Base-by-base conservation (phyloP, 2,329 filamentous ascomycete species). In the Colletotrichum ledebouriae region DNA sequence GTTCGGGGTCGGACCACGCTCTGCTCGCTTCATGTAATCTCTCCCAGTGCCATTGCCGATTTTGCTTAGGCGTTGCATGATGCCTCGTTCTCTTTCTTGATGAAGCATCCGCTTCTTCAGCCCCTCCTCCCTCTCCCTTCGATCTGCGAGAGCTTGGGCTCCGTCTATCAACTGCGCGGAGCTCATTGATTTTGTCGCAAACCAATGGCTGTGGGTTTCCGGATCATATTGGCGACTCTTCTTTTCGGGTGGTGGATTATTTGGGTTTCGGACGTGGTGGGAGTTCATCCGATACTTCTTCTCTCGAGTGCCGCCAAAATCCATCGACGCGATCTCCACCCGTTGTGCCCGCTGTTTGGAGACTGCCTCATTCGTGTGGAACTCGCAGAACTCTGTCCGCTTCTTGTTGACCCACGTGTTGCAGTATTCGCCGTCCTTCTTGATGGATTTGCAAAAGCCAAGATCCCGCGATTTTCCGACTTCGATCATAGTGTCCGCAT, bases 321-420 rank as follows among this genome's bases (percentile, higher is more conserved):
- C 86, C 78, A 90, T 91, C 12, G 85, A 87, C 75, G 94, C 97
- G 69, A 98, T 86, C 75, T 97, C 94, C 83, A 94, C 90, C 41
- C 94, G 86, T 1, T 85, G 83, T 11, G 88, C 83, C 34, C 84
- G 83, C 61, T 75, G 89, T 76, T 93, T 94, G 62, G 90, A 87
- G 3, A 98, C 82, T 29, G 93, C 91, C 29, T 93, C 83, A 73
- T 97, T 94, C 72, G 97, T 89, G 78, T 99, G 96, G 73, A 92
- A 99, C 72, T 97, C 94, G 80, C 96, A 99, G 76, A 92, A 93
- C 73, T 97, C 90, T 0, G 94, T 97, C 74, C 94, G 93, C 60
- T 94, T 89, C 72, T 88, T 89, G 78, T 99, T 95, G 68, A 99
- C 86, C 96, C 96, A 99, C 33, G 87, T 82, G 39, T 87, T 89